Base-by-base conservation (phyloP, 257 asterid genomes). In the Solanum megistacrolobum region DNA sequence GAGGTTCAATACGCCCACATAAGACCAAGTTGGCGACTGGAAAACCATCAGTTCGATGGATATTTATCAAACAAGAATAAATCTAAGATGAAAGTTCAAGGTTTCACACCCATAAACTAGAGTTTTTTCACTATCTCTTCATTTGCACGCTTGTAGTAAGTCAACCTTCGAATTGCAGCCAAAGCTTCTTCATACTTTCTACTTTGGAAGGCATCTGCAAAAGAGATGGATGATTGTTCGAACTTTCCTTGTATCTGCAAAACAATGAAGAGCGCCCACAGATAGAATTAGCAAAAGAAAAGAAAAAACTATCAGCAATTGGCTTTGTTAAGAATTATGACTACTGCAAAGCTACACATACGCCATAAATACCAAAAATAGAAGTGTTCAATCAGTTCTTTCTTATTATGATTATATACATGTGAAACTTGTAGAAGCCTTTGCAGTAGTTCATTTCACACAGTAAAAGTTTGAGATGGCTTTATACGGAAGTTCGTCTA, bases 81-180 rank as follows among this genome's bases (percentile, higher is more conserved):
- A 46, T 27, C 41, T 46, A 46, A 60, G 85, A 81, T 16, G 66
- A 79, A 16, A 27, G 66, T 46, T 11, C 6, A 16, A 46, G 68
- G 18, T 29, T 81, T 20, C 41, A 29, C 46, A 81, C 87, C 92
- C 88, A 9, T 38, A 75, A 69, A 87, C 88, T 89, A 96, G 78
- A 93, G 98, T 91, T 97, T 97, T 94, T 93, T 96, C 60, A 93
- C 89, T 39, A 96, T 92, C 89, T 97, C 99, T 91, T 96, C 99
- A 79, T 86, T 89, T 86, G 99, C 93, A 23, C 99, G 97, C 89
- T 76, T 92, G 94, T 96, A 97, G 91, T 97, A 97, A 35, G 98
- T 94, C 98, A 96, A 93, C 89, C 96, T 93, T 75, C 92, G 94
- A 62, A 94, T 94, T 31, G 96, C 94, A 87, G 91, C 90, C 88